Percentiles rank a stretch among this genome's conserved stretches.
These are phyloP conservation scores for Canavalia gladiata DNA, from an alignment of 306 rosid genomes.

Conservation along the genomic window DNA sequence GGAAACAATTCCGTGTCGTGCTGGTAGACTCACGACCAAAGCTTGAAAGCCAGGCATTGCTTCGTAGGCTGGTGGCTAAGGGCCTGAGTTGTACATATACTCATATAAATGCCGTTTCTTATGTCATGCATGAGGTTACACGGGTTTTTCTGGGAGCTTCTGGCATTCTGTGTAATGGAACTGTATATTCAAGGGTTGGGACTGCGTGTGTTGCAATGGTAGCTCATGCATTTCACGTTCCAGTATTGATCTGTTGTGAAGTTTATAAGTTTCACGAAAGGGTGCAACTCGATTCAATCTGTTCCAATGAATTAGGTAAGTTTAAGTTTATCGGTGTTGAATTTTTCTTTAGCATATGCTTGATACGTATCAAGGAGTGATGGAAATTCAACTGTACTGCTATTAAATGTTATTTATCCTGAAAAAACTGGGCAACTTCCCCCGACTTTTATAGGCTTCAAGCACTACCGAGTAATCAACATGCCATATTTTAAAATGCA, in stretches of 20 bases:
- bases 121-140: slow-evolving; percentile 87
- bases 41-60: slow-evolving; percentile 84
- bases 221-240: slow-evolving; percentile 82
- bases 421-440: not conserved
- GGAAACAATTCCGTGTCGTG: slow-evolving; percentile 84
- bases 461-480: not conserved
- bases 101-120: slow-evolving; percentile 83
- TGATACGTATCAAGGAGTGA: slow-evolving; percentile 4
- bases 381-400: not conserved
- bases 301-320: slow-evolving; percentile 88
- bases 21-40: slow-evolving; percentile 91
- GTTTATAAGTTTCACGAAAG: slow-evolving; percentile 96
- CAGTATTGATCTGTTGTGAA: slow-evolving; percentile 92
- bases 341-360: slow-evolving; percentile 17
- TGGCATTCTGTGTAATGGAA: slow-evolving; percentile 79
- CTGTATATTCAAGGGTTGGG: slow-evolving; percentile 92
- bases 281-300: slow-evolving; percentile 93
- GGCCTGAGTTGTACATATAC: slow-evolving; percentile 88
- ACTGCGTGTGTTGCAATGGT: slow-evolving; percentile 94
- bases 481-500: slow-evolving; percentile 10
- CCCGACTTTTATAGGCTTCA: not conserved
- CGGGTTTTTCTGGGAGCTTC: slow-evolving; percentile 87
- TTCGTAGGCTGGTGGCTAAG: slow-evolving; percentile 69
- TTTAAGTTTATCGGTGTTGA: slow-evolving; percentile 35
- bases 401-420: slow-evolving; percentile 1